Evolutionary conservation across 129 eudicot species (phyloP).

Genomic region (Artemisia tridentata): DNA sequence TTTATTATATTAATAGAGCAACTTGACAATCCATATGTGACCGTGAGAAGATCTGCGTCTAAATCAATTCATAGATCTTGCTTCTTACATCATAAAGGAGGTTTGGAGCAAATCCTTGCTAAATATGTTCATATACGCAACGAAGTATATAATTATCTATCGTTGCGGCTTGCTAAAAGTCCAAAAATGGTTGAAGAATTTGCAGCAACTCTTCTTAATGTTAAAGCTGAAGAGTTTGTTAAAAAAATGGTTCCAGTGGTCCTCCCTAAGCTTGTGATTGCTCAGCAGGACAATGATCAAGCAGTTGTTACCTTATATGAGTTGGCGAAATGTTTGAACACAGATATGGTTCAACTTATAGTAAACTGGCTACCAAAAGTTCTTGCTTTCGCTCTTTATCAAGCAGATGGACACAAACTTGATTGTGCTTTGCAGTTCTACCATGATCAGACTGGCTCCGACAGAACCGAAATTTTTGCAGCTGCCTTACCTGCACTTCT

Average conservation of each 20-base stretch:
- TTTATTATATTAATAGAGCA: slow-evolving; percentile 79
- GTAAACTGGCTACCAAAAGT: slow-evolving; percentile 81
- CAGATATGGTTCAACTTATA: slow-evolving; percentile 76
- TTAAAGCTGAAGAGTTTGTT: slow-evolving; percentile 67
- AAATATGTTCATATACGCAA: slow-evolving; percentile 52
- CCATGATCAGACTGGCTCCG: slow-evolving; percentile 66
- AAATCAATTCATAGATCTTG: slow-evolving; percentile 65
- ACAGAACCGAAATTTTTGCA: slow-evolving; percentile 68
- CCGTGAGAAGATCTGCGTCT: slow-evolving; percentile 71
- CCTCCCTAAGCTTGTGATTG: slow-evolving; percentile 83
- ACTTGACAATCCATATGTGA: slow-evolving; percentile 67
- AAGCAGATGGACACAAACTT: slow-evolving; percentile 61
- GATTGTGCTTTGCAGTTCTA: slow-evolving; percentile 75
- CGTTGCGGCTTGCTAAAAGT: slow-evolving; percentile 56
- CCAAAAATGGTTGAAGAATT: slow-evolving; percentile 82
- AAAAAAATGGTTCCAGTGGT: slow-evolving; percentile 82
- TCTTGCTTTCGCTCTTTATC: slow-evolving; percentile 91
- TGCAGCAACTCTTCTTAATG: slow-evolving; percentile 74
- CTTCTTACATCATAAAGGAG: slow-evolving; percentile 67
- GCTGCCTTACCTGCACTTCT: slow-evolving; percentile 88
- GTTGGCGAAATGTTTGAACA: slow-evolving; percentile 58
- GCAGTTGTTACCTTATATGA: slow-evolving; percentile 54
- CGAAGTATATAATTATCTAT: slow-evolving; percentile 67
- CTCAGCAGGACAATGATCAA: slow-evolving; percentile 57
- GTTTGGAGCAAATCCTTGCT: slow-evolving; percentile 60